Percentiles rank a stretch among this genome's conserved stretches.
Conservation (phyloP, 2,329 filamentous ascomycete species). For the Curvularia lunata region DNA sequence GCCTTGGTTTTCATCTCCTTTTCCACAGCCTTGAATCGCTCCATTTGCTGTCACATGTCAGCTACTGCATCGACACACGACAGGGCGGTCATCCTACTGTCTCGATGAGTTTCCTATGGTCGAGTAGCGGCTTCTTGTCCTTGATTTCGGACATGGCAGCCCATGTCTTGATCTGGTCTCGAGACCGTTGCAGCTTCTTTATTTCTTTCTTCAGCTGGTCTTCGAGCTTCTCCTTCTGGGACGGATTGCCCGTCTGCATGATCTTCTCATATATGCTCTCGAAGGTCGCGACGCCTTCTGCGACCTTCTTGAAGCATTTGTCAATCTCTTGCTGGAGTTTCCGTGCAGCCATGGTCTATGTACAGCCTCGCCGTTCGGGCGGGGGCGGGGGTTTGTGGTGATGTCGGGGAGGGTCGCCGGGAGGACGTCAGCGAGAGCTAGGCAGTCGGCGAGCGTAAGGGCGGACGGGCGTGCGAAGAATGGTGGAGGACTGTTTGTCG, state of each 20-base stretch:
- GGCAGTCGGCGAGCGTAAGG: conserved; percentile 25
- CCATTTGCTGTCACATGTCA: conserved; percentile 80
- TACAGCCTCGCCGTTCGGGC: conserved; percentile 44
- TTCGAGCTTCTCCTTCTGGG: conserved; percentile 97
- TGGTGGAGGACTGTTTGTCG: conserved; percentile 28
- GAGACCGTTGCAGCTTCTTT: conserved; percentile 97
- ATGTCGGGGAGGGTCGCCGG: conserved; percentile 19
- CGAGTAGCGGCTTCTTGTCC: conserved; percentile 93
- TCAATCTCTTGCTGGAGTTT: conserved; percentile 99
- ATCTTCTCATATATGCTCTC: conserved; percentile 98
- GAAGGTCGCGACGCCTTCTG: conserved; percentile 89
- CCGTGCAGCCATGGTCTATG: conserved; percentile 80
- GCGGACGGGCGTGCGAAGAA: conserved; percentile 26
- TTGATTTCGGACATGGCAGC: conserved; percentile 98
- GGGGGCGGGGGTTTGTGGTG: conserved; percentile 19
- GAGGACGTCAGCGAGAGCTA: conserved; percentile 16
- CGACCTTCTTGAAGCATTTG: conserved; percentile 99
- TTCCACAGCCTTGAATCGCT: conserved; percentile 99
- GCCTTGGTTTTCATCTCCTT: conserved; percentile 99
- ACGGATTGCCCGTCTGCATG: conserved; percentile 85
- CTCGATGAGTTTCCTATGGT: conserved; percentile 95
- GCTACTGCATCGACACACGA: conserved; percentile 25
- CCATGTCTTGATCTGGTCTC: conserved; percentile 99
- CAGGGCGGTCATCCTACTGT: conserved; percentile 67
- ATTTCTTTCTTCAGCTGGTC: conserved; percentile 99